Percentiles rank a stretch among this genome's conserved stretches.
These are phyloP conservation scores for Didymella sp. DNA, from an alignment of 2,329 filamentous ascomycete species.

Conservation along the genomic window DNA sequence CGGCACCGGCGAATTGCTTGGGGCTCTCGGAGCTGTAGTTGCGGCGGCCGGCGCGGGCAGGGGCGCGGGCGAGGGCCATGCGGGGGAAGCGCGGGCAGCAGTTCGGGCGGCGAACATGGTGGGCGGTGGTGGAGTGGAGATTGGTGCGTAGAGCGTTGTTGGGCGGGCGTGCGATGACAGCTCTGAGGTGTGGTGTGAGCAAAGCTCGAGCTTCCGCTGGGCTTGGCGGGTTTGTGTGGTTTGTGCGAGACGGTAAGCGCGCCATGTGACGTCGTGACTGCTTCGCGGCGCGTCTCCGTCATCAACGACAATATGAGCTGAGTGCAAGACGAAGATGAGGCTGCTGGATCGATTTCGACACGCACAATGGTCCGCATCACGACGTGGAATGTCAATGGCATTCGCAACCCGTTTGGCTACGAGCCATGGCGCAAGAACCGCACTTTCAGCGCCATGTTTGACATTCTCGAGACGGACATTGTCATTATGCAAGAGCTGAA, in stretches of 20 bases:
- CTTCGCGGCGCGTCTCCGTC: conserved; percentile 23
- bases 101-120: conserved; percentile 47
- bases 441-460: conserved; percentile 78
- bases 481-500: conserved; percentile 96
- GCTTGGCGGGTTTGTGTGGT: conserved; percentile 37
- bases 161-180: conserved; percentile 27
- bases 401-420: conserved; percentile 62
- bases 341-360: conserved; percentile 15
- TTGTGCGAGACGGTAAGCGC: conserved; percentile 7
- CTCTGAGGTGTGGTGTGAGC: conserved; percentile 31
- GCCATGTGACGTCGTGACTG: conserved; percentile 36
- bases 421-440: conserved; percentile 59
- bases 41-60: conserved; percentile 70
- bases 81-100: conserved; percentile 59
- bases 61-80: conserved; percentile 62
- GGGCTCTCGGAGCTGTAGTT: conserved; percentile 70
- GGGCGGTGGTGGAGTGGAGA: conserved; percentile 36
- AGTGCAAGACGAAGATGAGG: conserved; percentile 15
- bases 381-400: conserved; percentile 62
- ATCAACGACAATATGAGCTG: conserved; percentile 6
- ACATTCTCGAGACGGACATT: conserved; percentile 89
- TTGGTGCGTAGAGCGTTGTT: conserved; percentile 27
- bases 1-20: conserved; percentile 64
- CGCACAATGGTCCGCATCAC: conserved; percentile 78
- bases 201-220: conserved; percentile 20